Evolutionary conservation across 768 basidiomycete genomes (phyloP).

Genomic region (Podaxis sp.): DNA sequence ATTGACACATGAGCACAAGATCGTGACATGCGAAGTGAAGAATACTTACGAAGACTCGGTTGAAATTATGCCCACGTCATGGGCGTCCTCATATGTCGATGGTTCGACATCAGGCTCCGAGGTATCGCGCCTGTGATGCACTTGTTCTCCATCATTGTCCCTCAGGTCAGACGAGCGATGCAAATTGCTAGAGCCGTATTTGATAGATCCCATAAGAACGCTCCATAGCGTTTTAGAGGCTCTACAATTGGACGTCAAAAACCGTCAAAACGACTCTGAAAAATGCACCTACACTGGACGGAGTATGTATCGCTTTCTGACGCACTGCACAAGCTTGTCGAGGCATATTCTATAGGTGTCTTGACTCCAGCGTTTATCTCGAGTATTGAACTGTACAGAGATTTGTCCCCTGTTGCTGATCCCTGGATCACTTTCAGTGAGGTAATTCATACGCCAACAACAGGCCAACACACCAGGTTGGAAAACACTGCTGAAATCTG

Average conservation of each 20-base stretch:
- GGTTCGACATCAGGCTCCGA: background rate
- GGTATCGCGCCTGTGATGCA: background rate
- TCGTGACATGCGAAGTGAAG: too few species aligned
- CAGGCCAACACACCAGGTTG: slow-evolving; percentile 1
- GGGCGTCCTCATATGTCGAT: background rate
- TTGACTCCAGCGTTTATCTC: background rate
- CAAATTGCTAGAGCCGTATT: background rate
- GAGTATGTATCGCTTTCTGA: background rate
- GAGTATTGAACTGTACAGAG: background rate
- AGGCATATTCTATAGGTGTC: background rate
- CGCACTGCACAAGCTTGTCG: background rate
- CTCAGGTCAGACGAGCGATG: background rate
- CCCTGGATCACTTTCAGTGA: background rate
- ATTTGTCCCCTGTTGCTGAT: background rate
- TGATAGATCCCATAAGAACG: background rate
- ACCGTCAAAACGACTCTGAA: background rate
- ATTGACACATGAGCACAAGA: background rate
- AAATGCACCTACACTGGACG: background rate
- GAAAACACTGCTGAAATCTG: slow-evolving; percentile 1
- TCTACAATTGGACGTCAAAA: background rate
- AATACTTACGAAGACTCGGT: background rate
- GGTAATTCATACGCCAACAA: background rate
- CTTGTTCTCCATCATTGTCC: too few species aligned
- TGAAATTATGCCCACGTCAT: background rate
- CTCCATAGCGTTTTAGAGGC: slow-evolving; percentile 3